A percentile compares a stretch with the other conserved stretches of the same genome.
Evolutionary conservation across 2,329 filamentous ascomycete genomes (phyloP).

Genomic region (Onygenales sp.): DNA sequence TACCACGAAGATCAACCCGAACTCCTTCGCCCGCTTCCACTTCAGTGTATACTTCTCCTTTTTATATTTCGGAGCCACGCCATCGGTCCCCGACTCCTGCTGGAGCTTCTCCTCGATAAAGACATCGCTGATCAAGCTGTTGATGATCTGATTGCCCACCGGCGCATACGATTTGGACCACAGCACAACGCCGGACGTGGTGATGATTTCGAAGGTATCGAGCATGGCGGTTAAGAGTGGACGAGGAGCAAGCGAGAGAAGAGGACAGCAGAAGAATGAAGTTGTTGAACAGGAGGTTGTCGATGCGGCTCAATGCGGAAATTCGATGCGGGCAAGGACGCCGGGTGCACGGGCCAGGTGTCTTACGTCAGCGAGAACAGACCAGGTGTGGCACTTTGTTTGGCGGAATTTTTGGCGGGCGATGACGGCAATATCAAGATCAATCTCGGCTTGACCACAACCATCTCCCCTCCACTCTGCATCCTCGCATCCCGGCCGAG

Average conservation of each 20-base stretch:
- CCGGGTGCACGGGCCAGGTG: not conserved
- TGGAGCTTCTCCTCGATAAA: conserved; percentile 90
- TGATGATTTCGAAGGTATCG: conserved; percentile 93
- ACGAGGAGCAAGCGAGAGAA: not conserved
- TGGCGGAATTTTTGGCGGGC: not conserved
- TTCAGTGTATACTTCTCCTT: conserved; percentile 91
- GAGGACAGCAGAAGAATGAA: not conserved
- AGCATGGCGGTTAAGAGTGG: conserved; percentile 54
- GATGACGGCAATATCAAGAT: conserved; percentile 1
- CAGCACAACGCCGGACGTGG: conserved; percentile 89
- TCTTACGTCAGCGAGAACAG: not conserved
- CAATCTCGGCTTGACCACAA: not conserved
- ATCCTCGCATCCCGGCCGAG: not conserved
- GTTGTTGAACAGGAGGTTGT: not conserved
- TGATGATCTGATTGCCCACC: conserved; percentile 74
- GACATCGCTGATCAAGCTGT: conserved; percentile 89
- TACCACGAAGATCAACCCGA: conserved; percentile 92
- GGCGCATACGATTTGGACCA: conserved; percentile 85
- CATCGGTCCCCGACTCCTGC: conserved; percentile 47
- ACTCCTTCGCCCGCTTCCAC: conserved; percentile 86
- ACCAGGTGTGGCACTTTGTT: not conserved
- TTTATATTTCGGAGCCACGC: conserved; percentile 63
- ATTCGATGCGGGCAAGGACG: not conserved
- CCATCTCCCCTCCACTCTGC: not conserved
- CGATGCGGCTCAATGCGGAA: not conserved